Base-by-base conservation (phyloP, 208 protist genomes). In the Blechomonas ayalai region DNA sequence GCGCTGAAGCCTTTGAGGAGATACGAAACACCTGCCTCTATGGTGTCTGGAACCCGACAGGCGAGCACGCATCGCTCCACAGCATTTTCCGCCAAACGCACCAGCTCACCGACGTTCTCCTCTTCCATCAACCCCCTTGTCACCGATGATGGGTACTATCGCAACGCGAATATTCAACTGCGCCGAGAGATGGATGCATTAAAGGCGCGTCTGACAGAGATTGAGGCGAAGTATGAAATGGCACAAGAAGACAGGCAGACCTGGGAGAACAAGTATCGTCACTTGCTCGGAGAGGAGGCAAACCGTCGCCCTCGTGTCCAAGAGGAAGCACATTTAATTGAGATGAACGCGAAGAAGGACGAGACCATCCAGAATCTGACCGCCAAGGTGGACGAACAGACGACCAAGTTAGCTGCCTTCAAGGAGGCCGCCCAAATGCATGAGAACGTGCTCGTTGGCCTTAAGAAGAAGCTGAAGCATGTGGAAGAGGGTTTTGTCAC, bases 301-400 rank as follows among this genome's bases (percentile, higher is more conserved):
- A 33, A 38, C n/a, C 15, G 36, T 13, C 45, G 43, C 3, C 15
- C 18, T 6, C 34, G 4, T 18, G 35, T 2, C 15, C 43, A 43
- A 2, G 31, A 15, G 20, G 13, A 63, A 18, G 53, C 56, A 2
- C 40, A 69, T 18, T 58, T 69, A 51, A 52, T 68, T 43, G 43
- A 67, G 42, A 55, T 61, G 41, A 67, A 76, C 26, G 49, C 25
- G 25, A 53, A 78, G 43, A 77, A 76, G 52, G 80, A 89, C 13
- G 63, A 74, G 27, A 59, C 57, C 8, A 71, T 89, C 10, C 39
- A 40, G 5, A 50, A 61, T 18, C 66, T 89, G 19, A 71, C 63
- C n/a, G 50, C 55, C 29, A 64, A 58, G 13, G 52, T 79, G 32
- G 59, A 78, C 26, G 68, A 79, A 35, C 54, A 77, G 38, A 37